Conservation (phyloP, 768 basidiomycete species). For the Trametes sanguinea region DNA sequence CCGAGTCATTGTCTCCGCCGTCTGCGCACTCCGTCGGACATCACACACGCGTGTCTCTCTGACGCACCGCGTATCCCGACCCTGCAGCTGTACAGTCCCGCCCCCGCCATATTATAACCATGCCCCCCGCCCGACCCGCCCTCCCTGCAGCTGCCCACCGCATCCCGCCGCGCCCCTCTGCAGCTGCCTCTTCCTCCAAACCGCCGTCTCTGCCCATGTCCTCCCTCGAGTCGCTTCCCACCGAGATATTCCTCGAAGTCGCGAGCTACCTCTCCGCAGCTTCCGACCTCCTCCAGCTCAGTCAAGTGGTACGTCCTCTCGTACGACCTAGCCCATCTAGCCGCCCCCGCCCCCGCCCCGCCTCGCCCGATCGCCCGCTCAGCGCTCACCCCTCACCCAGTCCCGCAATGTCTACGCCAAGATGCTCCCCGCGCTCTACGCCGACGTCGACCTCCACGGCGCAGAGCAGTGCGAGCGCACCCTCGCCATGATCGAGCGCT, state of each 20-base stretch:
- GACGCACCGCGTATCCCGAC: background rate
- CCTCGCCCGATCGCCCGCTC: background rate
- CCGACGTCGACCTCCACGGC: slow-evolving; percentile 53
- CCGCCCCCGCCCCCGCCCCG: background rate
- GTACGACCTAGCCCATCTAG: slow-evolving; percentile 18
- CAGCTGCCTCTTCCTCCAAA: background rate
- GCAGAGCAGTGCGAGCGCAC: slow-evolving; percentile 63
- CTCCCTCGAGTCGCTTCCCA: slow-evolving; percentile 40
- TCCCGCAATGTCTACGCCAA: slow-evolving; percentile 53
- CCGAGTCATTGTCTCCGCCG: background rate
- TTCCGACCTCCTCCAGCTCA: slow-evolving; percentile 58
- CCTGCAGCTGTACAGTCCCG: background rate
- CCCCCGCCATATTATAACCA: background rate
- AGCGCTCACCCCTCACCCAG: slow-evolving; percentile 35
- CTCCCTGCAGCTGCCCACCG: background rate
- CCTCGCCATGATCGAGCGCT: slow-evolving; percentile 59
- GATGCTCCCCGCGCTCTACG: slow-evolving; percentile 61
- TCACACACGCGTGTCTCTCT: background rate
- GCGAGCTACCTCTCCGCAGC: slow-evolving; percentile 53
- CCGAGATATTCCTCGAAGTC: slow-evolving; percentile 70
- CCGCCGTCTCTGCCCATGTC: background rate
- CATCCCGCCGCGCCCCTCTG: background rate
- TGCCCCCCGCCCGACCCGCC: background rate
- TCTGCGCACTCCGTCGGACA: background rate
- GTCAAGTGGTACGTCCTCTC: slow-evolving; percentile 51